Percentiles rank a stretch among this genome's conserved stretches.
These are phyloP conservation scores for Rhodotorula diobovata DNA, from an alignment of 768 basidiomycete genomes.

Conservation along the genomic window DNA sequence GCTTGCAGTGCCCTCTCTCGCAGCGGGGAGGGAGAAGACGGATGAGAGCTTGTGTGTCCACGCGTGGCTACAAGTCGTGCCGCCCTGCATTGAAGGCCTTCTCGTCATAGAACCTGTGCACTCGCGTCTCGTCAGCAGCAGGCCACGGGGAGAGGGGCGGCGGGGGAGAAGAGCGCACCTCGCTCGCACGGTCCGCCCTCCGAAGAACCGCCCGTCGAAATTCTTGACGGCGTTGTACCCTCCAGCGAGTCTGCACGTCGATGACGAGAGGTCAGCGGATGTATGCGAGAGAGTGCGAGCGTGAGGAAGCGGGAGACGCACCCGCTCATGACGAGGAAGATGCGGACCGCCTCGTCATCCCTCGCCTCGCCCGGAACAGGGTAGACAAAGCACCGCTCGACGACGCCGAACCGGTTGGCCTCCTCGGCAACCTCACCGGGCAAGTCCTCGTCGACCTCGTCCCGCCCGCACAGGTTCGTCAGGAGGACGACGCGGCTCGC, in stretches of 20 bases:
- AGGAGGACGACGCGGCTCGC: conserved; percentile 82
- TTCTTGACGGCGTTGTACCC: conserved; percentile 94
- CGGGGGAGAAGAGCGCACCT: conserved; percentile 52
- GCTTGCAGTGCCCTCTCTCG: too few species aligned
- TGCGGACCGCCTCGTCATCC: conserved; percentile 71
- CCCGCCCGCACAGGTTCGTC: conserved; percentile 77
- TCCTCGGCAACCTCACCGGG: conserved; percentile 91
- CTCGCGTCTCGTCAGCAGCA: not conserved
- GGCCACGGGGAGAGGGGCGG: conserved; percentile 48
- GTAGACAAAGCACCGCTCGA: conserved; percentile 89
- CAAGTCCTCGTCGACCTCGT: conserved; percentile 71
- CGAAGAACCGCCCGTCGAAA: conserved; percentile 87
- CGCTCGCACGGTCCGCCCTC: conserved; percentile 74
- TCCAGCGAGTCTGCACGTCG: conserved; percentile 61
- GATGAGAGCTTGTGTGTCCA: too few species aligned
- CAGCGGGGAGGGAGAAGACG: too few species aligned
- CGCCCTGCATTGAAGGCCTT: conserved; percentile 11
- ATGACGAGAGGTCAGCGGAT: not conserved
- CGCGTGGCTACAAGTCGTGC: conserved; percentile 25
- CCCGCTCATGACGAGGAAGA: conserved; percentile 61
- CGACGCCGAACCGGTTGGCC: conserved; percentile 83
- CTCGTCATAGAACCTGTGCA: conserved; percentile 33
- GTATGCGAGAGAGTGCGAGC: not conserved
- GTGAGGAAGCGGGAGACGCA: conserved; percentile 55
- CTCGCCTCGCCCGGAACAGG: conserved; percentile 56